Evolutionary conservation across 169 alveolate genomes (phyloP), one percentile per base, ranked within the genome.

Genomic region (Plasmodium cynomolgi): DNA sequence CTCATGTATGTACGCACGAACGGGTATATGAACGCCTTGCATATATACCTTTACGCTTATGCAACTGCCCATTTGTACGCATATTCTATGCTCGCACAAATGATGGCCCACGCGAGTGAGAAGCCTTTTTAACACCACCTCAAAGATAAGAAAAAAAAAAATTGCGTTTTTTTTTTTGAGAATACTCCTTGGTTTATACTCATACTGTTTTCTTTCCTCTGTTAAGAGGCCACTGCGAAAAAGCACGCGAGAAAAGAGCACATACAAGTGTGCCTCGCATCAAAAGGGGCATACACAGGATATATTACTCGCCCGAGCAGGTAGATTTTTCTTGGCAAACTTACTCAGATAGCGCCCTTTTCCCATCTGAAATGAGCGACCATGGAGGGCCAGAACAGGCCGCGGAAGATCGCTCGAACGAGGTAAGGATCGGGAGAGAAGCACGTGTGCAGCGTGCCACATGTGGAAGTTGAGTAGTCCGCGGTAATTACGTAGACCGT

Each of bases 351-450:
- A 15, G 62, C 62, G 62, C 41, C 17, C 71, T 20, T 86, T n/a
- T 33, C 50, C 83, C 34, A n/a, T 54, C 71, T 86, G 81, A 74
- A 62, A 86, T 86, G 93, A 71, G 73, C 44, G 44, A 86, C 39
- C 77, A 86, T 86, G 86, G n/a, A 56, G 75, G 81, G n/a, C n/a
- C 15, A 72, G 92, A 86, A 34, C 81, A 86, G 23, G 41, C 81
- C 68, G 33, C 86, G 58, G 92, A 84, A 73, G 93, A 86, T 86
- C 58, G 68, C 73, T 26, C 50, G 77, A 86, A 54, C 44, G 72
- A 39, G 29, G 92, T 84, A 84, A 79, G 84, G 3, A 73, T 26
- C 44, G 13, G 23, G 9, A 72, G 71, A 23, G 37, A 20, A 8
- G 77, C 39, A 68, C 37, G 6, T 50, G 62, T 50, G 62, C 23